These are phyloP conservation scores for Candida sojae DNA, from an alignment of 1,139 yeast species.

Conservation along the genomic window DNA sequence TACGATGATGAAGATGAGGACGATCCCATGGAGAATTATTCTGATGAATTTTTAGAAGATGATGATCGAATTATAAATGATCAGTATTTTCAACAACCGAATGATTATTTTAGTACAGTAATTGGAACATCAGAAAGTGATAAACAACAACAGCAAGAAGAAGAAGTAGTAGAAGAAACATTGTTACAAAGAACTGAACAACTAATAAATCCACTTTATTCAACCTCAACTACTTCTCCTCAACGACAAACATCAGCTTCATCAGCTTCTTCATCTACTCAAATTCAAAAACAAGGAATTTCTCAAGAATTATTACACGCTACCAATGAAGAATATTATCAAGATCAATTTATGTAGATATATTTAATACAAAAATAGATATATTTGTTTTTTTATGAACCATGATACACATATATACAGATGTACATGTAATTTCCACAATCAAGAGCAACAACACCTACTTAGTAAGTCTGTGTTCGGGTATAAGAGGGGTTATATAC, in stretches of 20 bases:
- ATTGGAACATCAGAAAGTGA: not conserved
- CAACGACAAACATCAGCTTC: not conserved
- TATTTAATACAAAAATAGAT: not conserved
- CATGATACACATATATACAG: too few relatives aligned
- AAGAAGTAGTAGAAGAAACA: not conserved
- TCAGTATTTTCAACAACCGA: not conserved
- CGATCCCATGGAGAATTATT: not conserved
- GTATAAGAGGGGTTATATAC: too few relatives aligned
- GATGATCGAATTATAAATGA: constrained; percentile 1
- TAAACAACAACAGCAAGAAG: not conserved
- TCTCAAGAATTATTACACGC: not conserved
- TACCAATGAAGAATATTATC: constrained; percentile 1
- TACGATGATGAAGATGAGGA: too few relatives aligned
- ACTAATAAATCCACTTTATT: not conserved
- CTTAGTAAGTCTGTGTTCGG: too few relatives aligned
- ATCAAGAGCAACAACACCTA: too few relatives aligned
- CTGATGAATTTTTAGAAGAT: constrained; percentile 3
- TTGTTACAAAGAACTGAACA: not conserved
- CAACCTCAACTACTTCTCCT: not conserved
- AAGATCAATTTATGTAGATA: constrained; percentile 1
- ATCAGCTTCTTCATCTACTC: not conserved
- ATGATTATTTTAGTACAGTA: not conserved
- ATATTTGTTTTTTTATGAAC: not conserved
- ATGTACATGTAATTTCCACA: too few relatives aligned
- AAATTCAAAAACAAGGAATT: not conserved